phyloP scores from a whole-genome alignment of 441 rosid species.

The California macrophylla region DNA sequence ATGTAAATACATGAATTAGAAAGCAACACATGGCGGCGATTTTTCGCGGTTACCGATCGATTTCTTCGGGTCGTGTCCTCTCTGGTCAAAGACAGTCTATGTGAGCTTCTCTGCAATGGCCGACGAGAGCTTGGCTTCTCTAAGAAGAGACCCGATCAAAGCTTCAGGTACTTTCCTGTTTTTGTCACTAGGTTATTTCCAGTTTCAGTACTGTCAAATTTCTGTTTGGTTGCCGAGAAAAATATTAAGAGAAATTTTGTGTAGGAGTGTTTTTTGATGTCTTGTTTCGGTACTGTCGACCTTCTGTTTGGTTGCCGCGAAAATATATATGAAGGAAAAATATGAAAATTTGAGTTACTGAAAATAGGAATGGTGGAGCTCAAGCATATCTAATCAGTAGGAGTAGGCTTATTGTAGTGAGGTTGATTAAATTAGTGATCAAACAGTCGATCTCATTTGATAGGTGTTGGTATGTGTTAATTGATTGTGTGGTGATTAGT shows the following conservation, averaged over 20 bases:
- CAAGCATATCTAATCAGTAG: not conserved
- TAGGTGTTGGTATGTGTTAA: not conserved
- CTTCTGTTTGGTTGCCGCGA: not conserved
- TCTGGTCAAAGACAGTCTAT: not conserved
- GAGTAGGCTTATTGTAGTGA: not conserved
- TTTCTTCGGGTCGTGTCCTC: not conserved
- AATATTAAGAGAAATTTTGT: not conserved
- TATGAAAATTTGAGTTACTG: not conserved
- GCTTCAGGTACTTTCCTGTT: conserved; percentile 44
- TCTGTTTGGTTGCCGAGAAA: conserved; percentile 18
- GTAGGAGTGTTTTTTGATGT: too few species aligned
- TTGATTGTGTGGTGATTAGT: not conserved
- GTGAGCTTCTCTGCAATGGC: conserved; percentile 35
- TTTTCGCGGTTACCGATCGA: conserved; percentile 6
- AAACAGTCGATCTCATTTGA: not conserved
- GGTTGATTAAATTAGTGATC: not conserved
- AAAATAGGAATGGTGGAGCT: not conserved
- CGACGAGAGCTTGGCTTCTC: conserved; percentile 47
- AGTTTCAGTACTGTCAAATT: not conserved
- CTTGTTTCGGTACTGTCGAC: not conserved
- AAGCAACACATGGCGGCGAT: not conserved
- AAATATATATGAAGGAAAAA: too few species aligned
- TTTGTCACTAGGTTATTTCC: conserved; percentile 5
- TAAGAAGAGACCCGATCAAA: conserved; percentile 72
- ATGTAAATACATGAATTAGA: not conserved